Conservation (phyloP, 2,329 filamentous ascomycete genomes). For the Fusarium neocosmosporiellum region DNA sequence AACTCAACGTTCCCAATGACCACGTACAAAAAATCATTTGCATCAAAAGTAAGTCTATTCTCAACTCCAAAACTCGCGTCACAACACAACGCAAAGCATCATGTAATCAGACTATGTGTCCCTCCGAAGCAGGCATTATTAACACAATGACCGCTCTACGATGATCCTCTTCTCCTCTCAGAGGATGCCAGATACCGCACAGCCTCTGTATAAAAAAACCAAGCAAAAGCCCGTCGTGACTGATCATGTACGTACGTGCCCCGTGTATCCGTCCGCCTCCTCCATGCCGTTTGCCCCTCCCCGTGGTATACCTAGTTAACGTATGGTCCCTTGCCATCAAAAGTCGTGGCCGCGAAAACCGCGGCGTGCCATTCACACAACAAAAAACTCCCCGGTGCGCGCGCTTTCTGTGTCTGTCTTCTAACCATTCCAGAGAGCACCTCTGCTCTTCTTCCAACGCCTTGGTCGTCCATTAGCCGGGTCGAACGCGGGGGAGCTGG, state of each 20-base stretch:
- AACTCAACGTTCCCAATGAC: background rate
- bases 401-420: constrained; percentile 22
- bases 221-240: constrained; percentile 29
- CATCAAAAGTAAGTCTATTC: constrained; percentile 5
- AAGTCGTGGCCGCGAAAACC: constrained; percentile 33
- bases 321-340: constrained; percentile 32
- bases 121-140: background rate
- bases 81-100: background rate
- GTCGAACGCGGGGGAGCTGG: background rate
- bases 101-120: background rate
- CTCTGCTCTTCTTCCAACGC: constrained; percentile 36
- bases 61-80: background rate
- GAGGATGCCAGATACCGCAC: background rate
- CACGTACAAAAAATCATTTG: background rate
- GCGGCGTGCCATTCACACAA: constrained; percentile 19
- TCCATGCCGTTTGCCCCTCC: constrained; percentile 19
- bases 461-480: constrained; percentile 12
- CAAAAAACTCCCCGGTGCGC: constrained; percentile 35
- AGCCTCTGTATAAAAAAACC: background rate
- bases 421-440: constrained; percentile 28
- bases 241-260: constrained; percentile 27
- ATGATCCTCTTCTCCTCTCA: background rate
- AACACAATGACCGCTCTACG: background rate
- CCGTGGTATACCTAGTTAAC: constrained; percentile 35
- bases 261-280: constrained; percentile 9